Evolutionary conservation across 192 early-diverging fungal species (phyloP).

Genomic region (Mortierella hygrophila): DNA sequence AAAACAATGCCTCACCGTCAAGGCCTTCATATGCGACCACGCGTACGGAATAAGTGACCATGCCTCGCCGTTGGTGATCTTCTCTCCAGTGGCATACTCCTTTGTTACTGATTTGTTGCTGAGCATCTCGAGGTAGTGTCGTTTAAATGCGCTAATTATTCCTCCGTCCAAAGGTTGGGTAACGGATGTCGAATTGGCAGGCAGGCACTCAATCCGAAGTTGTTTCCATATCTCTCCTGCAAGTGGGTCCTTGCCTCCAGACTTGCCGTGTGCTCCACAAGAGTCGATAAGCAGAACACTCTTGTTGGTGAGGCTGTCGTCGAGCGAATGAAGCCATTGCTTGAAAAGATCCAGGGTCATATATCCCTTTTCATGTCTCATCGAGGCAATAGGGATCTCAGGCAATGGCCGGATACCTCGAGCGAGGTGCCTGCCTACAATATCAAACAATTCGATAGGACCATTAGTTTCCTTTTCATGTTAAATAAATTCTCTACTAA

Average conservation of each 20-base stretch:
- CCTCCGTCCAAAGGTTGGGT: slow-evolving; percentile 17
- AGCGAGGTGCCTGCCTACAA: background rate
- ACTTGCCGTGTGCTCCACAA: slow-evolving; percentile 1
- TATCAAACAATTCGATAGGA: too few species aligned
- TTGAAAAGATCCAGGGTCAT: background rate
- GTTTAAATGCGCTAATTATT: too few species aligned
- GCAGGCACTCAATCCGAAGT: slow-evolving; percentile 11
- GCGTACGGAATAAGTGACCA: too few species aligned
- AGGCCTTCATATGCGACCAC: too few species aligned
- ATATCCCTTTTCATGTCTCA: background rate
- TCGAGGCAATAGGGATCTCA: background rate
- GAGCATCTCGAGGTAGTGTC: too few species aligned
- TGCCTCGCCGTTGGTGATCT: too few species aligned
- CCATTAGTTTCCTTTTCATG: too few species aligned
- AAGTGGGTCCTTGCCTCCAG: background rate
- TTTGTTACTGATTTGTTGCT: too few species aligned
- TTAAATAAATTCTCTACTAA: too few species aligned
- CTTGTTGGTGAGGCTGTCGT: background rate
- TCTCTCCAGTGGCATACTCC: too few species aligned
- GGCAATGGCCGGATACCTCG: background rate
- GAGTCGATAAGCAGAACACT: slow-evolving; percentile 12
- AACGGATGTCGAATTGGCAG: slow-evolving; percentile 17
- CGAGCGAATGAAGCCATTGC: background rate
- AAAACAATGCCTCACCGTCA: too few species aligned
- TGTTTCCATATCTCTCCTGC: slow-evolving; percentile 8